phyloP scores from a whole-genome alignment of 345 rosid genomes.

The Diplotaxis tenuifolia region DNA sequence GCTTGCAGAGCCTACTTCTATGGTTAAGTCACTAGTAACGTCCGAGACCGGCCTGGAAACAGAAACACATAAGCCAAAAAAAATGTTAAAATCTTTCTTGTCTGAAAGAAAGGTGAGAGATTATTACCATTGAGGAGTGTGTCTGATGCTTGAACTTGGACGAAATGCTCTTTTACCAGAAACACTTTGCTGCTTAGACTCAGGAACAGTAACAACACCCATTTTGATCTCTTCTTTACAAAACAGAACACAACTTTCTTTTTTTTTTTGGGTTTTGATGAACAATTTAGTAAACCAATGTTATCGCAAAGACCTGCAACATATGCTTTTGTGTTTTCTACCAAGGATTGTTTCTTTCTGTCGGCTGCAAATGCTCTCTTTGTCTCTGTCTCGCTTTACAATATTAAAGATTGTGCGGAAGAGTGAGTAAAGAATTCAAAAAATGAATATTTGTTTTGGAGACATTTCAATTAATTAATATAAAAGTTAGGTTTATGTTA shows the following conservation, averaged over 20 bases:
- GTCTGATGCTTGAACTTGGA: conserved; percentile 82
- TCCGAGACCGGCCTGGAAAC: conserved; percentile 94
- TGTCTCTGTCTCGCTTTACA: conserved; percentile 3
- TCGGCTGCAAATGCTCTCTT: conserved; percentile 30
- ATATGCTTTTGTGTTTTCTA: conserved; percentile 31
- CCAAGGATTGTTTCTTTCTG: conserved; percentile 23
- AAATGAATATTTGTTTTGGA: not conserved
- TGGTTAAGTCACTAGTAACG: conserved; percentile 79
- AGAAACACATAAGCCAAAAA: not conserved
- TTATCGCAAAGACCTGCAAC: conserved; percentile 26
- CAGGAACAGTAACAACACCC: conserved; percentile 56
- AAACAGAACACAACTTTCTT: conserved; percentile 13
- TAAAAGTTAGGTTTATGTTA: not conserved
- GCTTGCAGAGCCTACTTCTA: conserved; percentile 77
- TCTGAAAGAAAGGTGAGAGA: not conserved
- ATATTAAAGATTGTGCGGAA: conserved; percentile 17
- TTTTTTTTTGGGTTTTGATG: not conserved
- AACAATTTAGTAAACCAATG: conserved; percentile 29
- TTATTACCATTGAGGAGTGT: conserved; percentile 88
- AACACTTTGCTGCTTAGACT: conserved; percentile 79
- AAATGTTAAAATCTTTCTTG: not conserved
- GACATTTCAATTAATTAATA: not conserved
- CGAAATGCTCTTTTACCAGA: conserved; percentile 86
- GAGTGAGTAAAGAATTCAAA: conserved; percentile 5
- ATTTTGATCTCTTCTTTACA: conserved; percentile 33